A percentile compares a stretch with the other conserved stretches of the same genome.
Conservation (phyloP, 2,329 filamentous ascomycete genomes). For the Eurotiales sp. region DNA sequence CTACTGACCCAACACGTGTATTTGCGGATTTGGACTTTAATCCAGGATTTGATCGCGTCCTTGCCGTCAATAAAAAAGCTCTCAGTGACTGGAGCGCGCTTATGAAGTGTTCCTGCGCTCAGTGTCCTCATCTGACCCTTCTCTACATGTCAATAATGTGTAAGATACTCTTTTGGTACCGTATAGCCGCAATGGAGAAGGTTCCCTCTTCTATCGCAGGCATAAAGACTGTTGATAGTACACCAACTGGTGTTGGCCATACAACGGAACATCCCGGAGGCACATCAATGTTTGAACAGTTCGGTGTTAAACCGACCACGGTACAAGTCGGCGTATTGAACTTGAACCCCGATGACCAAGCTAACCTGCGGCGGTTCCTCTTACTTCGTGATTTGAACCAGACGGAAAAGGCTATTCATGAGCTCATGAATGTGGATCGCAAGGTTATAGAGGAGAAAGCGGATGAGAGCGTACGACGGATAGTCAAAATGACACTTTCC, state of each 20-base stretch:
- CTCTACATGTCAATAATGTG: slow-evolving; percentile 5
- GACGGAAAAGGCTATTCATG: slow-evolving; percentile 3
- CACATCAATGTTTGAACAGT: not conserved
- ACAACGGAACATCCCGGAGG: not conserved
- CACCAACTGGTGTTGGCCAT: not conserved
- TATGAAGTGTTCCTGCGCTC: slow-evolving; percentile 3
- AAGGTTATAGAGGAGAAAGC: not conserved
- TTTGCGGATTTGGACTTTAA: not conserved
- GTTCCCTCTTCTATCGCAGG: not conserved
- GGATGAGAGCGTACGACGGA: not conserved
- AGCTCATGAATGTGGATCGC: slow-evolving; percentile 6
- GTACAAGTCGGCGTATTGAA: not conserved
- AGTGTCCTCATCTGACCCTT: slow-evolving; percentile 6
- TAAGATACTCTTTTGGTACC: slow-evolving; percentile 11
- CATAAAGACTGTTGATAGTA: too few relatives aligned
- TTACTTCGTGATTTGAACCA: slow-evolving; percentile 4
- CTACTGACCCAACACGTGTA: not conserved
- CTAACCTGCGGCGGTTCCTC: slow-evolving; percentile 3
- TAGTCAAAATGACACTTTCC: slow-evolving; percentile 1
- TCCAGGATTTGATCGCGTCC: slow-evolving; percentile 5
- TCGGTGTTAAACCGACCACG: slow-evolving; percentile 1
- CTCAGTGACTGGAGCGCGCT: not conserved
- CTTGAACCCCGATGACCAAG: slow-evolving; percentile 3
- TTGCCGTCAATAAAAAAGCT: slow-evolving; percentile 3
- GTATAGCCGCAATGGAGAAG: slow-evolving; percentile 7